Conservation (phyloP, 345 rosid genomes). For the Camelina laxa region DNA sequence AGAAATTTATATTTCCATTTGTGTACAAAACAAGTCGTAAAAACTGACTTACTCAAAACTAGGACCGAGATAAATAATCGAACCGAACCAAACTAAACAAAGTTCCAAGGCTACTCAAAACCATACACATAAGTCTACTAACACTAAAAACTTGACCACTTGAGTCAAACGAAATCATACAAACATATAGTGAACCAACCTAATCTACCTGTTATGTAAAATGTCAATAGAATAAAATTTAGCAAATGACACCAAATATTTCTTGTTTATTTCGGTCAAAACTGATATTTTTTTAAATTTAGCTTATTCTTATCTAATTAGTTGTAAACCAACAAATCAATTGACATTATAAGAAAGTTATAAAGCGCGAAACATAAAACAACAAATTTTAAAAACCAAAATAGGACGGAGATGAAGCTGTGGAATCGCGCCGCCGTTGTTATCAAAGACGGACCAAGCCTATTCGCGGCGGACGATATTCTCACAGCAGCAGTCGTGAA, state of each 20-base stretch:
- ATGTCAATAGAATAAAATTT: not conserved
- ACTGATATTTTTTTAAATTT: constrained; percentile 29
- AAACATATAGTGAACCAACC: not conserved
- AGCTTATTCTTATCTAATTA: constrained; percentile 22
- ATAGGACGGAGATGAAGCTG: constrained; percentile 47
- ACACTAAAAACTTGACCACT: not conserved
- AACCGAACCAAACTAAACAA: too few species aligned
- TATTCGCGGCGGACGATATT: constrained; percentile 53
- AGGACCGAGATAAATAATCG: too few species aligned
- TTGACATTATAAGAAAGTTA: not conserved
- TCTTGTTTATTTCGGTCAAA: not conserved
- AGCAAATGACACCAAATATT: not conserved
- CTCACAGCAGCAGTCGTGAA: constrained; percentile 68
- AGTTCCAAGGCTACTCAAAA: not conserved
- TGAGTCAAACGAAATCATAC: not conserved
- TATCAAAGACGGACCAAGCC: constrained; percentile 68
- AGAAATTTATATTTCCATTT: not conserved
- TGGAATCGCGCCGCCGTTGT: constrained; percentile 69
- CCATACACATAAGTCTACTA: not conserved
- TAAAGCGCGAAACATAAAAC: constrained; percentile 16
- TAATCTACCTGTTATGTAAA: not conserved
- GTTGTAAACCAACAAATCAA: not conserved
- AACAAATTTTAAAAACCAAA: not conserved
- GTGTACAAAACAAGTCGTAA: not conserved
- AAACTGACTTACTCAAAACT: not conserved